Evolutionary conservation across 805 yeast genomes (phyloP), one percentile per base, ranked within the genome.

Genomic region (Ogataea trehalophila): DNA sequence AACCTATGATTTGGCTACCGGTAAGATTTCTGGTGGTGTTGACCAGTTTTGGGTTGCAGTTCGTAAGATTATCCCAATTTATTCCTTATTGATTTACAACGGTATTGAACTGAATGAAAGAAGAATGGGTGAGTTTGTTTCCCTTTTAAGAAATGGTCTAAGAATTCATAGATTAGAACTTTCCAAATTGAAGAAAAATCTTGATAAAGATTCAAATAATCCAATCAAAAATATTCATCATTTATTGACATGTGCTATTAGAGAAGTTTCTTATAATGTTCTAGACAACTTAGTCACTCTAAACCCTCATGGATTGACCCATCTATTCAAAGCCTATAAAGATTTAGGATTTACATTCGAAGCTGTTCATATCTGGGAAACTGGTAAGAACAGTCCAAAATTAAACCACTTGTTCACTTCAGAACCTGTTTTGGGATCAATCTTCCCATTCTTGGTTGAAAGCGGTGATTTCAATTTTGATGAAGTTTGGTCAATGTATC

Each of bases 351-450:
- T 82, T 49, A 74, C 77, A 41, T 73, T 77, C 45, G 90, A 85
- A 63, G 83, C 87, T 44, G 76, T 85, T 41, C 73, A 76, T 50
- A 73, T 83, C 50, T 86, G 94, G 94, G 85, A 83, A 56, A 66
- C 74, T 17, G 84, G 84, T 31, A 79, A 77, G 53, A 72, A 73
- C 55, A 72, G 68, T 50, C 65, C 69, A 4, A 53, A 59, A 5
- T 62, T 68, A 41, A 67, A 79, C 55, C 49, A 59, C 36, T 62
- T 76, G 17, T 85, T 80, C 64, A 71, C 85, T 48, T 74, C 76
- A 39, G 86, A 85, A 59, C 76, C 79, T 51, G 84, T 84, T 26
- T 79, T 86, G 57, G 85, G 89, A 41, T 77, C 80, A 9, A 74
- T 85, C 29, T 73, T 86, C 61, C 90, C 89, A 20, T 72, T 84